Base-by-base conservation (phyloP, 2,329 filamentous ascomycete species). In the Ascochyta lentis region DNA sequence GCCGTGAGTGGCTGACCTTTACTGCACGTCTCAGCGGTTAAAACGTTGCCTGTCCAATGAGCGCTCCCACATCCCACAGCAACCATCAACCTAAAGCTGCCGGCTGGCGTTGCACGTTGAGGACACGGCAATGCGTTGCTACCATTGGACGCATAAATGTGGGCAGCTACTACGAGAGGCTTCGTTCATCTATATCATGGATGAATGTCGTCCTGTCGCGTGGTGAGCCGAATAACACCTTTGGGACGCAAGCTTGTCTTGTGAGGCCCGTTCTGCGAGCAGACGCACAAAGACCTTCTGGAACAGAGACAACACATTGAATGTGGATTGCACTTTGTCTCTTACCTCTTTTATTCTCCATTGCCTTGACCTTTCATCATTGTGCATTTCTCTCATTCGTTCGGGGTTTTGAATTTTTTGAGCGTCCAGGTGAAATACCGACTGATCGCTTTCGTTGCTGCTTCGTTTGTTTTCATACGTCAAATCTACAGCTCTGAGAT, bases 21-120 rank as follows among this genome's bases (percentile, higher is more conserved):
- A 51, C 59, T 64, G 63, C 67, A 61, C 56, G 51, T 53, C 49
- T 59, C 54, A 61, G 68, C 68, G 68, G 65, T 61, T 70, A 69
- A 63, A 49, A 34, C 43, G 39, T 26, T 9, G 44, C 43, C 23
- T 31, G 29, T 29, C 66, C 66, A 68, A 68, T 67, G 15, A 48
- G 19, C 19, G 16, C 10, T 2, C 37, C 2, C 52, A 61, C 24
- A 50, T 5, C 12, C 23, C 54, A 35, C 38, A 47, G n/a, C 40
- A 46, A 27, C 38, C 37, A 49, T 41, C 24, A 56, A 43, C 39
- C 58, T 58, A 33, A 54, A 49, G 41, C 56, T 58, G 39, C 56
- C 44, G 57, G 55, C 56, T 56, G 50, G 52, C 54, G 59, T 58
- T 58, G 54, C 61, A 65, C 15, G 42, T 66, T 64, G 52, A 66